A percentile compares a stretch with the other conserved stretches of the same genome.
phyloP scores from a whole-genome alignment of 768 basidiomycete genomes.

The Pisolithus marmoratus region DNA sequence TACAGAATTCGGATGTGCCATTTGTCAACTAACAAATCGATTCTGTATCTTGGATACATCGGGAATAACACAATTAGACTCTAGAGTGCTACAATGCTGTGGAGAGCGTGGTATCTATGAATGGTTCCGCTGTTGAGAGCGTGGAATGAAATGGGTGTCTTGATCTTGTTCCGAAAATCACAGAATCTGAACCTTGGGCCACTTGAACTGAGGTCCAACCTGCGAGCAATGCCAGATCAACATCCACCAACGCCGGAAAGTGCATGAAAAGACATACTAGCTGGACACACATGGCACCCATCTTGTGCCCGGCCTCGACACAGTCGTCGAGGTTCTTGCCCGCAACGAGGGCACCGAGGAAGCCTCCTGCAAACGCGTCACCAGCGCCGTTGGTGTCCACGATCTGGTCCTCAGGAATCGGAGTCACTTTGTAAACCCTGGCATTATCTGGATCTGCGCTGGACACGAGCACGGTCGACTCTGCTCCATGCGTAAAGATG shows the following conservation, averaged over 20 bases:
- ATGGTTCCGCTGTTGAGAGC: slow-evolving; percentile 36
- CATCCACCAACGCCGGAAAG: background rate
- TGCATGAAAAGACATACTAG: slow-evolving; percentile 43
- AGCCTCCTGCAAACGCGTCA: slow-evolving; percentile 95
- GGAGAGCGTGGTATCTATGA: slow-evolving; percentile 29
- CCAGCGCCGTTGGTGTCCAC: slow-evolving; percentile 99
- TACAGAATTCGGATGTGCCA: too few species aligned
- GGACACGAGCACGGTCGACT: slow-evolving; percentile 71
- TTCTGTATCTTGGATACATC: background rate
- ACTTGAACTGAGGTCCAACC: slow-evolving; percentile 53
- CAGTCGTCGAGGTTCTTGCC: slow-evolving; percentile 76
- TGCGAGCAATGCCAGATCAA: slow-evolving; percentile 11
- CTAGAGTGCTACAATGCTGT: slow-evolving; percentile 30
- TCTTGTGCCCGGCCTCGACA: slow-evolving; percentile 80
- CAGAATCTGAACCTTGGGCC: slow-evolving; percentile 50
- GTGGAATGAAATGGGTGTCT: slow-evolving; percentile 9
- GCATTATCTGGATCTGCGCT: slow-evolving; percentile 48
- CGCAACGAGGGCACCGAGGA: slow-evolving; percentile 77
- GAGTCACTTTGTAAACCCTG: slow-evolving; percentile 53
- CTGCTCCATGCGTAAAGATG: slow-evolving; percentile 85
- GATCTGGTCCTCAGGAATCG: slow-evolving; percentile 57
- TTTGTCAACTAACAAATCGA: too few species aligned
- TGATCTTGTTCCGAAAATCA: slow-evolving; percentile 9
- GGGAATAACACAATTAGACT: background rate
- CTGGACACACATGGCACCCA: slow-evolving; percentile 82